Base-by-base conservation (phyloP, 306 rosid genomes). In the Prunus kanzakura region DNA sequence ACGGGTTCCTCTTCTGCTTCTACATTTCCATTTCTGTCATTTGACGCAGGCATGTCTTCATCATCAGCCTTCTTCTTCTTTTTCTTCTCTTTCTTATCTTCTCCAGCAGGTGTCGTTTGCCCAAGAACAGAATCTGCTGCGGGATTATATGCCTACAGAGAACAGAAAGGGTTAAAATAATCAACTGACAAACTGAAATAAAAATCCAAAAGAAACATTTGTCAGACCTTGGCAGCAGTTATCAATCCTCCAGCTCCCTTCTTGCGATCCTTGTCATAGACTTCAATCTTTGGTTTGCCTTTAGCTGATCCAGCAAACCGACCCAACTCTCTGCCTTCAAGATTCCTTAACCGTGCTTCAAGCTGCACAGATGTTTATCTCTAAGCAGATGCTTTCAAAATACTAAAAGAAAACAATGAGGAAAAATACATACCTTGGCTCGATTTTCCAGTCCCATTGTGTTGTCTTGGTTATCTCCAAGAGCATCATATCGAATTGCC, bases 281-380 rank as follows among this genome's bases (percentile, higher is more conserved):
- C 90, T 87, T 92, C 93, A 8, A 95, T 92, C 83, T 84, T 91
- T 2, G 98, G 97, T 63, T 92, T 95, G 72, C 98, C 98, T 83
- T 91, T 95, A 55, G 97, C 89, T 15, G 99, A 95, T 65, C 97
- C 93, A 54, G 98, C 90, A 79, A 63, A 86, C 9, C 84, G 93
- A 45, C 98, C 91, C 66, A 95, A 85, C 69, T 93, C 97, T 75
- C 71, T 90, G 70, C 99, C 99, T 82, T 95, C 99, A 15, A 92
- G 93, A 62, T 57, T 87, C 83, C 99, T 89, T 66, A 95, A 83
- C 41, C 98, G 87, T 45, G 91, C 93, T 82, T 95, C 99, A 82
- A 93, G 88, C 93, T 89, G 86, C 11, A 11, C 47, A 79, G 25
- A 67, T 32, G 71, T 27, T 11, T 51, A 35, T 27, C 4, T 1